These are phyloP conservation scores for Backusella morwellensis DNA, from an alignment of 192 early-diverging fungal species.

Conservation along the genomic window DNA sequence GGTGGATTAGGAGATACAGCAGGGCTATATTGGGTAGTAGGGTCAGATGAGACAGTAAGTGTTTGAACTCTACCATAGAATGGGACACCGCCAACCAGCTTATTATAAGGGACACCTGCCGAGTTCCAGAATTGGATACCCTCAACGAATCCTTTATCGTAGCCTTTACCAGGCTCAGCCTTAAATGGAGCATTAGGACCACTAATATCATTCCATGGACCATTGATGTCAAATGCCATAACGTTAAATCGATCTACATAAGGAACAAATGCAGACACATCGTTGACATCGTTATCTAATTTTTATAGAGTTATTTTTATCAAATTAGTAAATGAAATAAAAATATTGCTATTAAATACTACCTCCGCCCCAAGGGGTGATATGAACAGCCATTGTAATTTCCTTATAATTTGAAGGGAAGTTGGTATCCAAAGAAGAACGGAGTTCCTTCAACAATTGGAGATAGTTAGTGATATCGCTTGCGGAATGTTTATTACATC, in stretches of 20 bases:
- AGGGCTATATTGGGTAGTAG: conserved; percentile 7
- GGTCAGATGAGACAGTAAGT: conserved; percentile 28
- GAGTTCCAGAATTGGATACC: conserved; percentile 54
- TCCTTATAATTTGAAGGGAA: conserved; percentile 44
- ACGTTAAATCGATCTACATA: conserved; percentile 63
- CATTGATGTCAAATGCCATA: conserved; percentile 67
- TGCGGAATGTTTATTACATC: conserved; percentile 51
- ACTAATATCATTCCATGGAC: conserved; percentile 51
- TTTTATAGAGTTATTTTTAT: not conserved
- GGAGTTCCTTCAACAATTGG: conserved; percentile 56
- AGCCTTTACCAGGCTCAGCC: conserved; percentile 25
- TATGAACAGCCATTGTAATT: conserved; percentile 63
- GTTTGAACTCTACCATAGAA: conserved; percentile 55
- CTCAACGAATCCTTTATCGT: conserved; percentile 41
- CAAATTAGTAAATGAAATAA: not conserved
- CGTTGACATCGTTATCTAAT: conserved; percentile 42
- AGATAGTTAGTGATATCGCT: conserved; percentile 67
- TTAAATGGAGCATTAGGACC: conserved; percentile 48
- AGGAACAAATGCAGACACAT: conserved; percentile 59
- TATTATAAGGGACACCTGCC: conserved; percentile 53
- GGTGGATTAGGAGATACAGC: conserved; percentile 35
- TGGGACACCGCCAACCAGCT: conserved; percentile 59
- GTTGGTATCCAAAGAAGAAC: conserved; percentile 41
- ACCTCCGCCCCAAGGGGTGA: conserved; percentile 55
- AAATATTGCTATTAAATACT: not conserved